These are phyloP conservation scores for Termitomyces heimii DNA, from an alignment of 768 basidiomycete genomes.

Conservation along the genomic window DNA sequence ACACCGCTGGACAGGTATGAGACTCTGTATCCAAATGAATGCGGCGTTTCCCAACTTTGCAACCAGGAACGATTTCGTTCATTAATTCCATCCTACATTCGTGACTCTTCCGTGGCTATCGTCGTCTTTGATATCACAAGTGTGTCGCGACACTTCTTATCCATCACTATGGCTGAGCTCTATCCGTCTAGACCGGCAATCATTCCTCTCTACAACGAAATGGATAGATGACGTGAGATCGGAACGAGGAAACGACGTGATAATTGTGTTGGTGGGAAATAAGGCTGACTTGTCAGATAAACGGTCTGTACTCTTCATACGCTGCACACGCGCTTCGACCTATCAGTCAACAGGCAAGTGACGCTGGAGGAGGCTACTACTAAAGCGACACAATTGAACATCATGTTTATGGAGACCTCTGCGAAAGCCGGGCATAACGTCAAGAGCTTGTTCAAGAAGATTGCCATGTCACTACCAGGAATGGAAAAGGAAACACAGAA, in stretches of 20 bases:
- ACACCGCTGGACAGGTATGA: constrained; percentile 88
- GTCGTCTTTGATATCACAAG: constrained; percentile 99
- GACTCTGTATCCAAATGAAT: not conserved
- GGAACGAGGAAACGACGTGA: constrained; percentile 95
- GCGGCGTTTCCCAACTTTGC: constrained; percentile 2
- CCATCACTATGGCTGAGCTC: constrained; percentile 1
- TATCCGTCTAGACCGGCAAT: constrained; percentile 70
- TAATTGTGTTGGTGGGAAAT: constrained; percentile 97
- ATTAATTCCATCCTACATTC: constrained; percentile 96
- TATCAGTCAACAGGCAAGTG: constrained; percentile 72
- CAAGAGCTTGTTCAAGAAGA: constrained; percentile 98
- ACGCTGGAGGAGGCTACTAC: constrained; percentile 95
- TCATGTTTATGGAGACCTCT: constrained; percentile 99
- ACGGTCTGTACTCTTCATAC: constrained; percentile 50
- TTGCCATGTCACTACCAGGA: constrained; percentile 95
- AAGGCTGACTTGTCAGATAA: constrained; percentile 99
- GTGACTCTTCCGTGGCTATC: constrained; percentile 97
- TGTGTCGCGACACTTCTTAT: constrained; percentile 31
- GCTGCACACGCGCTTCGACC: constrained; percentile 6
- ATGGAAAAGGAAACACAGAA: constrained; percentile 79
- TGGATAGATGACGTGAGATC: constrained; percentile 99
- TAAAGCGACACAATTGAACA: constrained; percentile 83
- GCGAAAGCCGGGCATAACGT: constrained; percentile 99
- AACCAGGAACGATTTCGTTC: constrained; percentile 92
- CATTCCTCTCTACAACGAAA: constrained; percentile 97